A percentile compares a stretch with the other conserved stretches of the same genome.
Evolutionary conservation across 257 asterid genomes (phyloP).

Genomic region (Ophiorrhiza pumila): DNA sequence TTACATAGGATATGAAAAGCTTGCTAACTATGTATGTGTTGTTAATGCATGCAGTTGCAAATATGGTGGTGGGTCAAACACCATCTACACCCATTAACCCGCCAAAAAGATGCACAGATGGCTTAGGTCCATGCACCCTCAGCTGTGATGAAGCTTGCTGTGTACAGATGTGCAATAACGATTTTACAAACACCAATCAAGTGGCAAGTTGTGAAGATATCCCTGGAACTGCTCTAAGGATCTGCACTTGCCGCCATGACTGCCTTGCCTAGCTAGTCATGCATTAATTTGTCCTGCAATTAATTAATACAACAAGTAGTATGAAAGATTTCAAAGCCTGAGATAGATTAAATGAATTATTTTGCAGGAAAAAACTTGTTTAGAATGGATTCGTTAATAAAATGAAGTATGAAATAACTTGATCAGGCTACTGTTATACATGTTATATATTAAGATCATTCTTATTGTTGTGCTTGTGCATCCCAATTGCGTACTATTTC

Average conservation of each 20-base stretch:
- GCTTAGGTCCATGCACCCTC: slow-evolving; percentile 6
- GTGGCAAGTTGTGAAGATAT: neutral
- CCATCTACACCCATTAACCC: neutral
- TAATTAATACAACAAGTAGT: too few species aligned
- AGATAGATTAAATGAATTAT: too few species aligned
- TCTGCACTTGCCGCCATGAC: neutral
- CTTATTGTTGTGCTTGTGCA: too few species aligned
- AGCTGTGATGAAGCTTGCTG: slow-evolving; percentile 2
- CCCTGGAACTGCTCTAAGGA: neutral
- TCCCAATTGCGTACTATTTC: too few species aligned
- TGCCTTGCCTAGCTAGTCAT: neutral
- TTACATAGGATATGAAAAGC: too few species aligned
- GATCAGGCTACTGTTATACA: too few species aligned
- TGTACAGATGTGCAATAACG: neutral
- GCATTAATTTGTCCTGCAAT: too few species aligned
- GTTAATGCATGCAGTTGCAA: neutral
- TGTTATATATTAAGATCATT: too few species aligned
- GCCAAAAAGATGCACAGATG: slow-evolving; percentile 9
- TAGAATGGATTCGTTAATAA: too few species aligned
- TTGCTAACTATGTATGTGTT: neutral
- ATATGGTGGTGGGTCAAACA: neutral
- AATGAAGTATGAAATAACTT: too few species aligned
- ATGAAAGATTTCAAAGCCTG: too few species aligned
- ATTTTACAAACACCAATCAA: neutral
- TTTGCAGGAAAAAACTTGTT: too few species aligned